Percentiles rank a stretch among this genome's conserved stretches.
Conservation (phyloP, 805 yeast species). For the Pichia californica region DNA sequence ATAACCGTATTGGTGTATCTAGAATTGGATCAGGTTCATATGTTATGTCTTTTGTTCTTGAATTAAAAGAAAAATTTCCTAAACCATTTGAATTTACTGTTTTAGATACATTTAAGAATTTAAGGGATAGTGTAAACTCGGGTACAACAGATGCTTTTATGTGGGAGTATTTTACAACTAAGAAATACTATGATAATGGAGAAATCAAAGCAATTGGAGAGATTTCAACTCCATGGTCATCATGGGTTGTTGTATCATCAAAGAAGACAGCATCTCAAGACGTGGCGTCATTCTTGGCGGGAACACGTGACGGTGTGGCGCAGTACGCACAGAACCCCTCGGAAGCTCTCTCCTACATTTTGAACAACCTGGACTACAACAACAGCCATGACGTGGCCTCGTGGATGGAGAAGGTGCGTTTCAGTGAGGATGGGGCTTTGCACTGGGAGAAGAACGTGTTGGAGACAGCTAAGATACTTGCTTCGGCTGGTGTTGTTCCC, state of each 20-base stretch:
- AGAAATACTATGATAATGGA: conserved; percentile 69
- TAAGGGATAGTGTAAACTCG: conserved; percentile 73
- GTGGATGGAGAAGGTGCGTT: conserved; percentile 77
- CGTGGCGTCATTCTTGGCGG: conserved; percentile 38
- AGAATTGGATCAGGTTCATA: conserved; percentile 89
- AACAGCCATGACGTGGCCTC: conserved; percentile 62
- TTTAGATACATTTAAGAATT: conserved; percentile 61
- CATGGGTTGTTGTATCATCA: conserved; percentile 73
- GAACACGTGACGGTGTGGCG: conserved; percentile 59
- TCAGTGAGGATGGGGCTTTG: conserved; percentile 42
- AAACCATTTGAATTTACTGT: conserved; percentile 43
- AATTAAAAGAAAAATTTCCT: conserved; percentile 49
- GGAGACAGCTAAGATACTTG: conserved; percentile 52
- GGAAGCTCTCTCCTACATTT: conserved; percentile 60
- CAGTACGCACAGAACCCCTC: conserved; percentile 53
- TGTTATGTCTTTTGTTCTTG: conserved; percentile 85
- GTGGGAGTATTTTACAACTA: conserved; percentile 95
- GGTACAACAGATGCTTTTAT: conserved; percentile 71
- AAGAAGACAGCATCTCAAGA: conserved; percentile 28
- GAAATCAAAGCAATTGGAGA: conserved; percentile 83
- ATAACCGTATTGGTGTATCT: conserved; percentile 64
- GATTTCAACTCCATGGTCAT: conserved; percentile 94
- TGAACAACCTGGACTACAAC: conserved; percentile 65
- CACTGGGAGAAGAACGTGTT: conserved; percentile 46
- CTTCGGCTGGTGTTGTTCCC: conserved; percentile 52